Evolutionary conservation across 148 eudicot species (phyloP), one percentile per base, ranked within the genome.

Genomic region (Salicornia ramosissima): DNA sequence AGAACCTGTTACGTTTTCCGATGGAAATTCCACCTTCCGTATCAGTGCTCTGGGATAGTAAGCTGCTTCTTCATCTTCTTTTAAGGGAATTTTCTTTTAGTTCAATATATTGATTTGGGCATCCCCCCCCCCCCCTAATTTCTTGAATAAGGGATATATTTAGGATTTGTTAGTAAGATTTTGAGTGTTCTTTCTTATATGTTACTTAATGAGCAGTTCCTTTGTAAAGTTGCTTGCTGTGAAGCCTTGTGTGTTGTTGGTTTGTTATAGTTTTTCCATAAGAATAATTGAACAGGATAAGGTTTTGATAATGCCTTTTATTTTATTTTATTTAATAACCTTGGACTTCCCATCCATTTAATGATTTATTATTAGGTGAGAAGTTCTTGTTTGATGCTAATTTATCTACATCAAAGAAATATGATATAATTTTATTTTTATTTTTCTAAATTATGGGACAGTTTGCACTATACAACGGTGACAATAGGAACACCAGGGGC

Each of bases 401-500:
- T 14, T 6, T 13, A 14, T 29, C 28, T 43, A n/a, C n/a, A n/a
- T n/a, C n/a, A n/a, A n/a, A n/a, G n/a, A n/a, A n/a, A n/a, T n/a
- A n/a, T n/a, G n/a, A n/a, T n/a, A n/a, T n/a, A n/a, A n/a, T n/a
- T n/a, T n/a, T n/a, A n/a, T n/a, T n/a, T 7, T 31, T 30, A 16
- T 53, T 53, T 53, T 49, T 57, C 54, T 60, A 24, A 34, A 63
- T 40, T 36, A n/a, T 50, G 58, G 29, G 24, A 34, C 65, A 93
- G 98, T 80, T 88, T 93, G 86, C 96, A 93, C 77, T 90, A 93
- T 66, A 81, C 90, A 52, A 90, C 87, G 70, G 92, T 93, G 79
- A 81, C 87, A n/a, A 31, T 93, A 82, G 98, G 98, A 45, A 86
- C 96, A 49, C 98, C 98, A 10, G 90, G 87, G 64, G 64, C 30